Evolutionary conservation across 2,329 filamentous ascomycete species (phyloP), one percentile per base, ranked within the genome.

Genomic region (Xylaria sp.): DNA sequence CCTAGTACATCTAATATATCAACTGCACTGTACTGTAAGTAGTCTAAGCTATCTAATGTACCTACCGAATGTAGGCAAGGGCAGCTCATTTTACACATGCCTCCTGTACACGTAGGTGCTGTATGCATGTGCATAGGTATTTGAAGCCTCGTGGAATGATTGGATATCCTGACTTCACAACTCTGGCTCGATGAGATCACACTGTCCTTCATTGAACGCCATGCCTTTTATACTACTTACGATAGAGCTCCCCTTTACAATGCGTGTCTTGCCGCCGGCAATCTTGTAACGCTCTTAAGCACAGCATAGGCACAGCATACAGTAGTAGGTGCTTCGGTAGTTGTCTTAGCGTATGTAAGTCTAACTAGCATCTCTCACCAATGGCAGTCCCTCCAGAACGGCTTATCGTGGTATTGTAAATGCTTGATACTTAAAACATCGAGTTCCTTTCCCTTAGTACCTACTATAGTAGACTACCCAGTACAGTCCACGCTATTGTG

Each of bases 241-340:
- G 4, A 25, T n/a, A n/a, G n/a, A n/a, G n/a, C n/a, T n/a, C n/a
- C 29, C 29, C 11, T 11, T 33, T 33, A 13, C 3, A 9, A 41
- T 4, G 15, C 19, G 56, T 35, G 15, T 25, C 25, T 43, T 63
- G 56, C 56, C 60, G 51, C 38, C 55, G 56, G 56, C 60, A 63
- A 55, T n/a, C n/a, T 21, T 59, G 11, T 38, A 52, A 56, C 51
- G 44, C 19, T 47, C 56, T 63, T 21, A 31, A 55, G 51, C 56
- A 52, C 46, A 55, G 46, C 55, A 55, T 62, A 55, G 46, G 54
- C 47, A n/a, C n/a, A n/a, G n/a, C n/a, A n/a, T n/a, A n/a, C n/a
- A n/a, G n/a, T n/a, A n/a, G n/a, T n/a, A n/a, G n/a, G n/a, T n/a
- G n/a, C n/a, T n/a, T n/a, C 60, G 60, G 60, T 60, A 63, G 56